Evolutionary conservation across 2,329 filamentous ascomycete genomes (phyloP), one percentile per base, ranked within the genome.

Genomic region (Colletotrichum sp.): DNA sequence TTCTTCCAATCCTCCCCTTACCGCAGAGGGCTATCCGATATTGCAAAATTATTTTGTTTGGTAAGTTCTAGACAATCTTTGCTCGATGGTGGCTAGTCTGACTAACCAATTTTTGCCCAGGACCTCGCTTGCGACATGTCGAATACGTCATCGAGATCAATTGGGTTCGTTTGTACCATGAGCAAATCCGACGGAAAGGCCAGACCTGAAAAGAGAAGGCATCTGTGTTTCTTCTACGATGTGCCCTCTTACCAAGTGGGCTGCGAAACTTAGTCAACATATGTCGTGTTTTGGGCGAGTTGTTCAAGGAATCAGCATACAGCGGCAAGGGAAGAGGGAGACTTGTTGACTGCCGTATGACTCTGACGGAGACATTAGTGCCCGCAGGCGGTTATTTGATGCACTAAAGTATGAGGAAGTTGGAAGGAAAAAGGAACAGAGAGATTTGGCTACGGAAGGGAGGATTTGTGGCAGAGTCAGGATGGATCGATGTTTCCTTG

Each of bases 241-340:
- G 0, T 43, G 5, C 1, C 38, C 18, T 43, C 18, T 43, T 43
- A 43, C 38, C 9, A n/a, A n/a, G 38, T 12, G 18, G 38, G 38
- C 38, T 1, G 18, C 3, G 38, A 43, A n/a, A 43, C 18, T 12
- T 43, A 9, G 0, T 43, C 38, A 7, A 43, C 18, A n/a, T 43
- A 43, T n/a, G 5, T 2, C 6, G 5, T 43, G 38, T 9, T n/a
- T 43, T 43, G 0, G 6, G 38, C 18, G 9, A n/a, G 1, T 12
- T n/a, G 3, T 12, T 1, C 0, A n/a, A 12, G 38, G 5, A 7
- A 43, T n/a, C 1, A 43, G 38, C 18, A n/a, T n/a, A 0, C 18
- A 43, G 9, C 9, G 18, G 38, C 38, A 43, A n/a, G 18, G 38
- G 0, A n/a, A 2, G 9, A 43, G 9, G 0, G 18, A 43, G 38